Conservation (phyloP, 805 yeast genomes). For the Candida tallmaniae region DNA sequence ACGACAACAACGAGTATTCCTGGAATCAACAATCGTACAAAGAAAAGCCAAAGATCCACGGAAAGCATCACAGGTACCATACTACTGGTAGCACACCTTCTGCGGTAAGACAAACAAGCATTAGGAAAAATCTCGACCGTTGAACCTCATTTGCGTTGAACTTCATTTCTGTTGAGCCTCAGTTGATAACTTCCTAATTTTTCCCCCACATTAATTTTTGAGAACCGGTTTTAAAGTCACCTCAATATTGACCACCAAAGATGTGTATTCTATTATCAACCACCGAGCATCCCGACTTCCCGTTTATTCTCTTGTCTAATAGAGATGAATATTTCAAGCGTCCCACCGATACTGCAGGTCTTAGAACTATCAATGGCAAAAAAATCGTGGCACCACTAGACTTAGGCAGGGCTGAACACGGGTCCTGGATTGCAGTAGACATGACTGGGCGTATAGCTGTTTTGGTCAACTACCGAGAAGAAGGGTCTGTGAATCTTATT, state of each 20-base stretch:
- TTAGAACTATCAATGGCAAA: conserved; percentile 26
- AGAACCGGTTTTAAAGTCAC: no score
- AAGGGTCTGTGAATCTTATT: conserved; percentile 16
- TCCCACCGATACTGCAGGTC: conserved; percentile 57
- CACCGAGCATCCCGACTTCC: conserved; percentile 65
- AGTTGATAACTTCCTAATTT: no score
- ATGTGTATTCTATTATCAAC: conserved; percentile 83
- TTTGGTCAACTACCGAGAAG: conserved; percentile 69
- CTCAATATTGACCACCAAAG: no score
- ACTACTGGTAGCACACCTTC: no score
- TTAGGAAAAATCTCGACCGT: no score
- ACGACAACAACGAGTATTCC: neutral
- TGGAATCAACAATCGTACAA: no score
- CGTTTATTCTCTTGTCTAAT: conserved; percentile 73
- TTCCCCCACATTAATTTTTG: conserved; percentile 1
- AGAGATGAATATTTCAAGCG: conserved; percentile 82
- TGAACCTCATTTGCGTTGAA: no score
- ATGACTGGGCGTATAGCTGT: conserved; percentile 60
- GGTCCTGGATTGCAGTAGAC: conserved; percentile 88
- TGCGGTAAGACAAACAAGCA: no score
- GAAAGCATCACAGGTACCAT: no score
- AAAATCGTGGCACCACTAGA: conserved; percentile 67
- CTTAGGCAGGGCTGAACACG: conserved; percentile 65
- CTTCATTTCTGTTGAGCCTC: no score
- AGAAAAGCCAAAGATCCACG: no score